Base-by-base conservation (phyloP, 306 rosid species). In the Mimosa bimucronata region DNA sequence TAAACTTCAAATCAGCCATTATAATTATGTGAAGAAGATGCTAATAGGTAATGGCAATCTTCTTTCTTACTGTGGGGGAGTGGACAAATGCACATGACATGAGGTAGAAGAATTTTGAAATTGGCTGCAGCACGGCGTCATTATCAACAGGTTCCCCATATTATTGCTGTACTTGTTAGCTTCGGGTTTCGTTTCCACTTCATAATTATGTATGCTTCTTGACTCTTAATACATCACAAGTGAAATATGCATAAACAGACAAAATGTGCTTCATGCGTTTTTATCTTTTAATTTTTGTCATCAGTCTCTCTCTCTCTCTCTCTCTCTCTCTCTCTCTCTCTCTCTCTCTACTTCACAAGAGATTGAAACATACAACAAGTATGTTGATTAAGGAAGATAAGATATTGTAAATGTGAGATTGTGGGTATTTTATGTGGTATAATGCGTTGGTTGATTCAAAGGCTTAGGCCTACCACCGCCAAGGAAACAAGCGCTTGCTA, bases 381-480 rank as follows among this genome's bases (percentile, higher is more conserved):
- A 7, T 40, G 1, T 40, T 40, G 42, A 40, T 40, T 40, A 10
- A 40, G 42, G 42, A 40, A 40, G 45, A 41, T 9, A 41, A 41
- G 45, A 41, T 9, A 41, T 41, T n/a, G 5, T 2, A 42, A 1
- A 45, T 13, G 50, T 13, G 15, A 21, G 14, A 21, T 9, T 21
- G 29, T 55, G 10, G 14, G 62, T 21, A n/a, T 21, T 55, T 55
- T 55, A 13, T 13, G 50, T 11, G 50, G 50, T 4, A 2, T 45
- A 4, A 45, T 13, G 60, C 25, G 34, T 57, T 11, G 31, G 66
- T 45, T 73, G 55, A 72, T 75, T 73, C 76, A 83, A 61, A 78
- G 28, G 28, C 61, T 3, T 2, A 53, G 77, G 92, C 53, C 81
- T 89, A 85, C 92, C 97, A 86, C 90, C 93, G 85, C 81, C 85